Conservation (phyloP, 2,329 filamentous ascomycete species). For the Raffaelea arxii region DNA sequence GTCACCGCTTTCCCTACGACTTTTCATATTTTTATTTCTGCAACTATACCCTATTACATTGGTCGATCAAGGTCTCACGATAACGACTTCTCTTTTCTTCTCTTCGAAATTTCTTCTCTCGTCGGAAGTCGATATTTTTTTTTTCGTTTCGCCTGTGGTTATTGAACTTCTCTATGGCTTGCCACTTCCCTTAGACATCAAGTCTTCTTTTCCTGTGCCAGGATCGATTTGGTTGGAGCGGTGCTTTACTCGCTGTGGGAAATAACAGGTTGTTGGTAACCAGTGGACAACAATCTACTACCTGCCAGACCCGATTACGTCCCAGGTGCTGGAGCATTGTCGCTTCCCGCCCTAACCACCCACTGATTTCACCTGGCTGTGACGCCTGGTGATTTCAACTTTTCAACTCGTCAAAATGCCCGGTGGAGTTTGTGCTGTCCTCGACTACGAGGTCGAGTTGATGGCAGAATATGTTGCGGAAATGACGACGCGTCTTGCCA, state of each 20-base stretch:
- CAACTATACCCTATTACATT: no score
- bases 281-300: conserved; percentile 15
- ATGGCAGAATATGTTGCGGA: conserved; percentile 95
- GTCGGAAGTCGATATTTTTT: neutral
- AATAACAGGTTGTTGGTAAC: conserved; percentile 18
- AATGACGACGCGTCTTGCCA: conserved; percentile 59
- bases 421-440: conserved; percentile 83
- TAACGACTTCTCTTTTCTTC: conserved; percentile 4
- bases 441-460: conserved; percentile 93
- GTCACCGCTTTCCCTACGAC: no score
- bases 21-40: no score
- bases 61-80: no score
- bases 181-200: conserved; percentile 11
- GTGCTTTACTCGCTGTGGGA: no score
- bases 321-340: conserved; percentile 32
- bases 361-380: conserved; percentile 16
- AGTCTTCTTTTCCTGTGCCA: neutral
- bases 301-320: conserved; percentile 14
- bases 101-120: neutral
- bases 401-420: conserved; percentile 43
- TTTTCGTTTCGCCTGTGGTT: neutral
- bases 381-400: conserved; percentile 6
- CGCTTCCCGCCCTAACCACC: conserved; percentile 11
- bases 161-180: conserved; percentile 26
- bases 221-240: no score